Evolutionary conservation across 345 rosid species (phyloP).

Genomic region (Diplotaxis tenuifolia): DNA sequence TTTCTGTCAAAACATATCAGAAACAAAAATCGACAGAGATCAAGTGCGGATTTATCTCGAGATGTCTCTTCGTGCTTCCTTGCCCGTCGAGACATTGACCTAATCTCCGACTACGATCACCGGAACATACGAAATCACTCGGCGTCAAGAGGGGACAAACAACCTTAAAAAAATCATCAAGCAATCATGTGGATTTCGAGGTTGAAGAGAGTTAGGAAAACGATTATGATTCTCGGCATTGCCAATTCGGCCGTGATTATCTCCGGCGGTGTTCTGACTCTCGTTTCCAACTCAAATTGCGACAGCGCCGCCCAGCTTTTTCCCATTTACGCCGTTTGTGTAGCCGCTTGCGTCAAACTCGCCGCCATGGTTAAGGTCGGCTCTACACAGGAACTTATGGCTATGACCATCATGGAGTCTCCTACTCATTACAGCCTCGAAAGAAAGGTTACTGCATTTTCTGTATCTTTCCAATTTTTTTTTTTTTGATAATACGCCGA

Average conservation of each 20-base stretch:
- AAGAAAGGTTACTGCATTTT: conserved; percentile 47
- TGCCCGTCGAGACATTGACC: conserved; percentile 29
- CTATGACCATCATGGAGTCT: conserved; percentile 56
- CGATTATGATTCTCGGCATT: conserved; percentile 44
- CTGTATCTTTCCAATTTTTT: not conserved
- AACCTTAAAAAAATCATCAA: too few relatives aligned
- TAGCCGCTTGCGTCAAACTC: conserved; percentile 52
- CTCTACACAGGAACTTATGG: conserved; percentile 66
- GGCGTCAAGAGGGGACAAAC: not conserved
- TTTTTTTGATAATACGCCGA: too few relatives aligned
- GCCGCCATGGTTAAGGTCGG: conserved; percentile 55
- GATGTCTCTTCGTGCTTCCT: conserved; percentile 31
- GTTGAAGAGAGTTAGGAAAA: conserved; percentile 46
- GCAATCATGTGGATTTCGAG: conserved; percentile 41
- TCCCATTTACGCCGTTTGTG: conserved; percentile 47
- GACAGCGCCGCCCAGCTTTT: conserved; percentile 19
- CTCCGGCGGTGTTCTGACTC: conserved; percentile 50
- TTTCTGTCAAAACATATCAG: not conserved
- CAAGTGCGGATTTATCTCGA: conserved; percentile 21
- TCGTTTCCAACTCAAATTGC: conserved; percentile 42
- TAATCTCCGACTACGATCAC: conserved; percentile 6
- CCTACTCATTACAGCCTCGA: conserved; percentile 46
- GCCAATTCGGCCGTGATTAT: conserved; percentile 49
- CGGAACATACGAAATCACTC: not conserved
- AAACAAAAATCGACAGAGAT: not conserved